Conservation (phyloP, 495 filamentous ascomycete species). For the Astrocystis sublimbata region DNA sequence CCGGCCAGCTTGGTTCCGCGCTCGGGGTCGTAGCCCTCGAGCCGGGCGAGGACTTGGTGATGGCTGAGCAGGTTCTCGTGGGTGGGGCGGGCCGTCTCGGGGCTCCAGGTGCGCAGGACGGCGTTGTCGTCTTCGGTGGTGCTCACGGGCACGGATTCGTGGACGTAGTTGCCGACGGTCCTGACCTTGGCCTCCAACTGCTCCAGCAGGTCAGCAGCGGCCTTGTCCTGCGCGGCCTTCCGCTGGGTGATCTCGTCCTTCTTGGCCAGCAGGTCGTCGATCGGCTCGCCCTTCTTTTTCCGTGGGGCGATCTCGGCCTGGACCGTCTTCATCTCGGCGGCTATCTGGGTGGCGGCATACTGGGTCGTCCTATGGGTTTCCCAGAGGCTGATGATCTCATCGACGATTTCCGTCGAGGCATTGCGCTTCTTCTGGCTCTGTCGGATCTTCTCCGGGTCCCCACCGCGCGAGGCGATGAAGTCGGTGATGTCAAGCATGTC, state of each 20-base stretch:
- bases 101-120: slow-evolving; percentile 74
- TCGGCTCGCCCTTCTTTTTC: slow-evolving; percentile 81
- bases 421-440: slow-evolving; percentile 81
- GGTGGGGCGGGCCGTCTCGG: slow-evolving; percentile 65
- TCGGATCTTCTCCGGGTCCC: slow-evolving; percentile 83
- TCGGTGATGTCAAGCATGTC: slow-evolving; percentile 77
- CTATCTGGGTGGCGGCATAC: slow-evolving; percentile 78
- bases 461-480: slow-evolving; percentile 84
- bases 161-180: slow-evolving; percentile 89
- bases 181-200: slow-evolving; percentile 75
- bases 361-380: slow-evolving; percentile 75
- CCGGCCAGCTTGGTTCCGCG: slow-evolving; percentile 93
- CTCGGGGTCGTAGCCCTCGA: slow-evolving; percentile 93
- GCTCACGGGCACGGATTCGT: slow-evolving; percentile 86
- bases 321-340: slow-evolving; percentile 78
- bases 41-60: slow-evolving; percentile 84
- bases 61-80: slow-evolving; percentile 72
- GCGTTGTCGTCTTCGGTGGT: slow-evolving; percentile 90
- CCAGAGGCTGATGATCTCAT: slow-evolving; percentile 84
- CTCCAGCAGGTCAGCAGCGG: slow-evolving; percentile 70
- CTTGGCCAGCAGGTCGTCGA: slow-evolving; percentile 66
- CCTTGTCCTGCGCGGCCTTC: slow-evolving; percentile 74
- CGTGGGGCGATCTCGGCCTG: slow-evolving; percentile 89
- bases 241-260: slow-evolving; percentile 75
- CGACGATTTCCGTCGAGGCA: slow-evolving; percentile 78